These are phyloP conservation scores for Thecaphora frezii DNA, from an alignment of 1,284 basidiomycete species.

Conservation along the genomic window DNA sequence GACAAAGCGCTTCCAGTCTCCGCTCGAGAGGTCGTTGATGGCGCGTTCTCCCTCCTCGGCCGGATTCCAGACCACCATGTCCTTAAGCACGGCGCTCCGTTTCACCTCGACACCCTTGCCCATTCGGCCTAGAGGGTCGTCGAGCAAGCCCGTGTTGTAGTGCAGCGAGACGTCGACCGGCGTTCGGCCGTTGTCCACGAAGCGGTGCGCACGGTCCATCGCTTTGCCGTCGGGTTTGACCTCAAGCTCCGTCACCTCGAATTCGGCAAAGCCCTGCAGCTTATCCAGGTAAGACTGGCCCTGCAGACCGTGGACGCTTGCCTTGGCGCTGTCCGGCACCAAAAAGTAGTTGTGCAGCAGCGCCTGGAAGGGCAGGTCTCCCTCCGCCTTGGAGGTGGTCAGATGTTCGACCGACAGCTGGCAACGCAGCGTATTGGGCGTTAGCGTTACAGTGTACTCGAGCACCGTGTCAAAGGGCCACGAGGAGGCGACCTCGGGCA, in stretches of 20 bases:
- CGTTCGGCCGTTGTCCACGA: slow-evolving; percentile 18
- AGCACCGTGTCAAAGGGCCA: slow-evolving; percentile 32
- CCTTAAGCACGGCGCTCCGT: slow-evolving; percentile 29
- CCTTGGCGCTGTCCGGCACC: slow-evolving; percentile 49
- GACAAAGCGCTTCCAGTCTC: slow-evolving; percentile 57
- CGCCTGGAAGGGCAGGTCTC: slow-evolving; percentile 58
- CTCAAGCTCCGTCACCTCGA: slow-evolving; percentile 16
- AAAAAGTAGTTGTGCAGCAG: slow-evolving; percentile 58
- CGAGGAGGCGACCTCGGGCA: slow-evolving; percentile 19
- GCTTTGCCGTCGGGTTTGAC: slow-evolving; percentile 25
- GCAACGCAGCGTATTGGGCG: slow-evolving; percentile 38
- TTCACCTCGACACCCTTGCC: slow-evolving; percentile 36
- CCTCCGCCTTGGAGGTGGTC: slow-evolving; percentile 9
- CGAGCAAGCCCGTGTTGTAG: slow-evolving; percentile 25
- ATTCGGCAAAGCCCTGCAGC: slow-evolving; percentile 16
- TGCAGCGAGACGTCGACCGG: slow-evolving; percentile 22
- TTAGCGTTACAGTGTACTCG: slow-evolving; percentile 35
- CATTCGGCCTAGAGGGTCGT: slow-evolving; percentile 22
- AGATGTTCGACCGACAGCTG: slow-evolving; percentile 50
- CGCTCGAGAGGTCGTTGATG: slow-evolving; percentile 59
- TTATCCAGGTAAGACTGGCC: slow-evolving; percentile 43
- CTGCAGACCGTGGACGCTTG: slow-evolving; percentile 32
- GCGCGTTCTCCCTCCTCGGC: slow-evolving; percentile 50
- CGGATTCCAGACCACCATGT: slow-evolving; percentile 60
- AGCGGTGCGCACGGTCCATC: slow-evolving; percentile 35